These are phyloP conservation scores for Quercus agrifolia DNA, from an alignment of 306 rosid genomes.

Conservation along the genomic window DNA sequence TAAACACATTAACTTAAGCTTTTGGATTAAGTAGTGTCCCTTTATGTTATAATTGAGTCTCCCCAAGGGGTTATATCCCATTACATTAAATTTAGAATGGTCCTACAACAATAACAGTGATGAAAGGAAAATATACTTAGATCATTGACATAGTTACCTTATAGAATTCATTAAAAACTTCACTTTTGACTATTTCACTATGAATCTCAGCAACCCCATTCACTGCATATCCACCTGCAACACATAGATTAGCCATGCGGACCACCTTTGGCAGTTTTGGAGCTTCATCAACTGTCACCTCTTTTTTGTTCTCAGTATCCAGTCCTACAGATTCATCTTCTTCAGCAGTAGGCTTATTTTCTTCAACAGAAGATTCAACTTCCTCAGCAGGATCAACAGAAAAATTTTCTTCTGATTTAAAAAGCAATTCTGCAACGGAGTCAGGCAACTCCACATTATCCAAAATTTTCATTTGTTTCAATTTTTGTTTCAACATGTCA, in stretches of 20 bases:
- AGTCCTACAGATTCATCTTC: slow-evolving; percentile 35
- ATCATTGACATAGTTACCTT: slow-evolving; percentile 46
- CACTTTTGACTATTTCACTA: slow-evolving; percentile 91
- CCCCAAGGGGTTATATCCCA: no score
- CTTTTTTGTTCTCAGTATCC: slow-evolving; percentile 33
- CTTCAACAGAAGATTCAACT: slow-evolving; percentile 38
- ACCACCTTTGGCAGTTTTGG: slow-evolving; percentile 86
- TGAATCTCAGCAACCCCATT: slow-evolving; percentile 99
- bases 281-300: slow-evolving; percentile 42
- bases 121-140: background rate
- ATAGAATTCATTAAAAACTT: slow-evolving; percentile 84
- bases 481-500: slow-evolving; percentile 57
- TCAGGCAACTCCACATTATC: slow-evolving; percentile 87
- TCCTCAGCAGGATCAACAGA: slow-evolving; percentile 27
- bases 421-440: slow-evolving; percentile 51
- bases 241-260: slow-evolving; percentile 95
- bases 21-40: no score
- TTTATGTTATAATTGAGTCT: no score
- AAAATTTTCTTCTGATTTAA: slow-evolving; percentile 42
- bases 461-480: slow-evolving; percentile 84
- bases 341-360: slow-evolving; percentile 6
- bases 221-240: slow-evolving; percentile 96
- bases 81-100: no score
- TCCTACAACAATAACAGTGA: no score
- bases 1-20: no score